Evolutionary conservation across 768 basidiomycete species (phyloP), one percentile per base, ranked within the genome.

Genomic region (Coprinopsis strossmayeri): DNA sequence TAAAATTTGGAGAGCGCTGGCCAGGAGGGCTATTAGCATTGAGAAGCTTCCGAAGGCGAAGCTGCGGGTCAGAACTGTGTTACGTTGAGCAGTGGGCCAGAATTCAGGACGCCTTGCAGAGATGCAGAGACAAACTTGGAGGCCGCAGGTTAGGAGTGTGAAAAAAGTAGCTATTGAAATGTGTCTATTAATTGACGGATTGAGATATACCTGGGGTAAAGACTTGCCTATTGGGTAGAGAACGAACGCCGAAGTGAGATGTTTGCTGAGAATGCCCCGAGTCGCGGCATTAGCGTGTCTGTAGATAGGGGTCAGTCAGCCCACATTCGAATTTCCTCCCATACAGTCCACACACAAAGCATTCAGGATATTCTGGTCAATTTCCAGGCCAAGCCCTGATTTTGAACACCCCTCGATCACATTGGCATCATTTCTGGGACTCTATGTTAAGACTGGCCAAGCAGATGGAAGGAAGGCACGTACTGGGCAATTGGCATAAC

Each of bases 181-280:
- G 11, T 7, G 25, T 23, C 32, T 20, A 41, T 23, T 41, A 11
- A 21, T 32, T 30, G 13, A 32, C 30, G 18, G 13, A 25, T 17
- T 7, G 12, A 9, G 17, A n/a, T 12, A 3, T 21, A 3, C 7
- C 17, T 28, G 11, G 15, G 43, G 24, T 18, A 44, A 40, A 18
- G 12, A 41, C 45, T 10, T 41, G 55, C 57, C 57, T 10, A 58
- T 47, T n/a, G 57, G 57, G 26, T 46, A 56, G 3, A 58, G 30
- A 12, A 58, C 40, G 20, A 58, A 53, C 5, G 48, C 21, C 15
- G 41, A 42, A 2, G 57, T 58, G 30, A 54, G 45, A 4, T 45
- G 28, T 24, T 49, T 50, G 26, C 32, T 21, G 30, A 55, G 34
- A 4, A 51, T 43, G 0, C 46, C 34, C 7, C 24, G n/a, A 48